Evolutionary conservation across 352 stramenopile species (phyloP).

Genomic region (Aphanomyces euteiches): DNA sequence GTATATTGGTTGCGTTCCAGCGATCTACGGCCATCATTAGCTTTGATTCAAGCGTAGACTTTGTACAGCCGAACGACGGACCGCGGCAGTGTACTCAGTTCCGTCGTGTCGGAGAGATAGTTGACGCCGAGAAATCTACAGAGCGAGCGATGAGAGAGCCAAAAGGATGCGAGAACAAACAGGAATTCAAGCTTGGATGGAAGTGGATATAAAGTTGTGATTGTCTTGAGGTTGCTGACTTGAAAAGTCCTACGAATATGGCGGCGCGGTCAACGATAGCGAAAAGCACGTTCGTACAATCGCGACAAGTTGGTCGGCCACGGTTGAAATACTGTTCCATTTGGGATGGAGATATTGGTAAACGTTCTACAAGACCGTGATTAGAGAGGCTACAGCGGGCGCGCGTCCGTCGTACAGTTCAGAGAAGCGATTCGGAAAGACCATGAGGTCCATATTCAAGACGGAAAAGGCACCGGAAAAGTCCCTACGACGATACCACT

Average conservation of each 20-base stretch:
- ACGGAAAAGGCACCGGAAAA: neutral
- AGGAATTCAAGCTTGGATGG: neutral
- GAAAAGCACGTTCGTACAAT: neutral
- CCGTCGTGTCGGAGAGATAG: neutral
- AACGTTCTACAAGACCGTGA: neutral
- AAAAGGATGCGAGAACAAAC: neutral
- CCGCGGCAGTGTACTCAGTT: neutral
- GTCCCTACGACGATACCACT: neutral
- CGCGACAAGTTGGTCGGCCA: neutral
- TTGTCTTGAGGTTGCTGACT: neutral
- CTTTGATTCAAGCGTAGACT: neutral
- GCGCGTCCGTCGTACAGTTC: neutral
- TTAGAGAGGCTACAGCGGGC: neutral
- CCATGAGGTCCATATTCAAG: neutral
- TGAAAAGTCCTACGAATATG: constrained; percentile 1
- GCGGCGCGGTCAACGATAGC: neutral
- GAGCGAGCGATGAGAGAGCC: too few species aligned
- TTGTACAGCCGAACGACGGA: neutral
- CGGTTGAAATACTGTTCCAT: neutral
- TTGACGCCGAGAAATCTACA: constrained; percentile 14
- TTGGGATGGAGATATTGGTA: neutral
- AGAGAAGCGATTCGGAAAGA: neutral
- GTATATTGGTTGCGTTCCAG: constrained; percentile 15
- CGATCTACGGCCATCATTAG: neutral
- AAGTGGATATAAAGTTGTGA: neutral